Conservation (phyloP, 2,329 filamentous ascomycete species). For the Zymoseptoria brevis region DNA sequence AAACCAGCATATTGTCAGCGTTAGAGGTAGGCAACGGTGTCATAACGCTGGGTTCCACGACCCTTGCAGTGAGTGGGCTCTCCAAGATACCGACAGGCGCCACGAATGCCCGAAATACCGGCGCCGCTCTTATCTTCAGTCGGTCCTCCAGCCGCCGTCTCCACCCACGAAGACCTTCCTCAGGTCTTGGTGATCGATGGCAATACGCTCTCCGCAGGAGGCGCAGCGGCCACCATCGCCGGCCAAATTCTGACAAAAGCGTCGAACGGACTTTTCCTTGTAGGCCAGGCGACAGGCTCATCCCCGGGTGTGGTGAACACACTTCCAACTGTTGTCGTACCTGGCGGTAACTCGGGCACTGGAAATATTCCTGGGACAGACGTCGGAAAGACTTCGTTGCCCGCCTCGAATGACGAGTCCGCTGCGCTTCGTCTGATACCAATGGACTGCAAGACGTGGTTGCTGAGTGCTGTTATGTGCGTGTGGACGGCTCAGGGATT, state of each 20-base stretch:
- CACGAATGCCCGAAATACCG: background rate
- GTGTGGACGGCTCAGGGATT: background rate
- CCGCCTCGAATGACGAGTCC: background rate
- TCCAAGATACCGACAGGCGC: background rate
- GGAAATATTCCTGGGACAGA: background rate
- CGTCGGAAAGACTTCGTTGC: background rate
- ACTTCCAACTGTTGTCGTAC: background rate
- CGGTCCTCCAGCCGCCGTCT: background rate
- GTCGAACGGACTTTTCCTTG: slow-evolving; percentile 1
- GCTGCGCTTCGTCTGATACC: background rate
- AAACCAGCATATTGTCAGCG: background rate
- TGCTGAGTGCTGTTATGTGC: background rate
- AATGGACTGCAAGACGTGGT: background rate
- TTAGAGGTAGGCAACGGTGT: background rate
- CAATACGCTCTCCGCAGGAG: background rate
- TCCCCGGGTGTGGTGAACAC: background rate
- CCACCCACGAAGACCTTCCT: background rate
- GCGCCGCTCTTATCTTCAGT: background rate
- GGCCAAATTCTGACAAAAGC: background rate
- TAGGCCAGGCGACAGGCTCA: background rate
- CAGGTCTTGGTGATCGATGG: background rate
- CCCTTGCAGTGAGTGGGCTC: background rate
- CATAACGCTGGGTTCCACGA: background rate
- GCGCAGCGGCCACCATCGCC: background rate
- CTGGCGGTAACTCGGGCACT: background rate